These are phyloP conservation scores for Mycena indigotica DNA, from an alignment of 768 basidiomycete species.

Conservation along the genomic window DNA sequence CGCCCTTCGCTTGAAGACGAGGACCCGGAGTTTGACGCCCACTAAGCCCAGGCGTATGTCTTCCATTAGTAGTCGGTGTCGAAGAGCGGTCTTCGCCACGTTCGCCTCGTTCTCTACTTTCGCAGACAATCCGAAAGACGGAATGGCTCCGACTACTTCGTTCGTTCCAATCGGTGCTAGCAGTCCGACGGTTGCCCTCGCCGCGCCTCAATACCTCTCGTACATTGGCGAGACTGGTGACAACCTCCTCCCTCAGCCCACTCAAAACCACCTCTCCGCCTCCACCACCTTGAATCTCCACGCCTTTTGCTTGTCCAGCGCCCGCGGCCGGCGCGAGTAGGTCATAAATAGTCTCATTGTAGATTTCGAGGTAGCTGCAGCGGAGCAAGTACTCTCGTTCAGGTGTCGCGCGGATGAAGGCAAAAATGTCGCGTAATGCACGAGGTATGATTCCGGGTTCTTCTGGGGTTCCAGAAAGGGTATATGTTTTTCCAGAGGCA, in stretches of 20 bases:
- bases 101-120: constrained; percentile 71
- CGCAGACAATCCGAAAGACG: constrained; percentile 90
- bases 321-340: constrained; percentile 72
- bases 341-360: constrained; percentile 90
- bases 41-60: constrained; percentile 31
- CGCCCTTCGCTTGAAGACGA: constrained; percentile 73
- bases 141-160: constrained; percentile 92
- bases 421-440: constrained; percentile 90
- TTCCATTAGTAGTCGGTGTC: constrained; percentile 29
- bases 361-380: constrained; percentile 96
- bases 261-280: constrained; percentile 63
- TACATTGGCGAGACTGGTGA: constrained; percentile 87
- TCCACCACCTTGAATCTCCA: constrained; percentile 72
- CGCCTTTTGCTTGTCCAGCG: constrained; percentile 53
- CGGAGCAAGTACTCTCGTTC: constrained; percentile 90
- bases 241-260: constrained; percentile 88
- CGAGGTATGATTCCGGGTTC: constrained; percentile 95
- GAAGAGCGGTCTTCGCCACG: constrained; percentile 46
- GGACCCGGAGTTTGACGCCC: constrained; percentile 49
- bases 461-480: constrained; percentile 70
- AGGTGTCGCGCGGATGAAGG: constrained; percentile 74
- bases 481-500: constrained; percentile 60
- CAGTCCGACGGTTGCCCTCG: constrained; percentile 85
- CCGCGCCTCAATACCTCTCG: constrained; percentile 83
- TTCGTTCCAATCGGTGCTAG: constrained; percentile 99